Base-by-base conservation (phyloP, 257 asterid species). In the Catharanthus roseus region DNA sequence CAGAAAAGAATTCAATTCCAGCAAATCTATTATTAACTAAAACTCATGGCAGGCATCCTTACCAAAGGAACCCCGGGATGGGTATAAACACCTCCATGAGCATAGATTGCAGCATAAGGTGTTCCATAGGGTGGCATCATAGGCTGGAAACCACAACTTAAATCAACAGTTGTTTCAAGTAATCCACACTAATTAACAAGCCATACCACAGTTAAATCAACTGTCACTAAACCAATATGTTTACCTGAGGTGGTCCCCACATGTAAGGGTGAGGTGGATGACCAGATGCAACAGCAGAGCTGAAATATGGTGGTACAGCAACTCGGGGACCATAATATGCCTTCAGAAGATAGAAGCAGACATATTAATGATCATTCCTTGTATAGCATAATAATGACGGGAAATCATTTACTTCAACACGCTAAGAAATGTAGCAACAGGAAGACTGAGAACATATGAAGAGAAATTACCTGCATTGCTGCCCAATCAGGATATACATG, bases 191-290 rank as follows among this genome's bases (percentile, higher is more conserved):
- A 12, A 34, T 36, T n/a, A 39, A 34, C 23, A 10, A 26, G 64
- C 64, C 41, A 58, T 1, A 21, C 19, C 51, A 24, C 19, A n/a
- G n/a, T n/a, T n/a, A n/a, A n/a, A n/a, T n/a, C n/a, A n/a, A n/a
- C n/a, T n/a, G n/a, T n/a, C 31, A 53, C 24, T 21, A 31, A 11
- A 12, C 34, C 58, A 78, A 55, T 81, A n/a, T n/a, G n/a, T n/a
- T n/a, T n/a, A 95, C 99, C 99, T 95, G 99, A 42, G 95, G 91
- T 15, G 98, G 96, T 45, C 86, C 97, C 99, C 99, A 95, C 92
- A 95, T 90, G 75, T 87, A 95, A 67, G 96, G 92, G 54, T 88
- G 95, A 34, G 90, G 89, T 7, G 90, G 77, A 29, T 88, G 99
- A 72, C 93, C 91, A 73, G 97, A 80, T 72, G 91, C 88, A 80